Evolutionary conservation across 192 early-diverging fungal genomes (phyloP).

Genomic region (Chytriomyces hyalinus): DNA sequence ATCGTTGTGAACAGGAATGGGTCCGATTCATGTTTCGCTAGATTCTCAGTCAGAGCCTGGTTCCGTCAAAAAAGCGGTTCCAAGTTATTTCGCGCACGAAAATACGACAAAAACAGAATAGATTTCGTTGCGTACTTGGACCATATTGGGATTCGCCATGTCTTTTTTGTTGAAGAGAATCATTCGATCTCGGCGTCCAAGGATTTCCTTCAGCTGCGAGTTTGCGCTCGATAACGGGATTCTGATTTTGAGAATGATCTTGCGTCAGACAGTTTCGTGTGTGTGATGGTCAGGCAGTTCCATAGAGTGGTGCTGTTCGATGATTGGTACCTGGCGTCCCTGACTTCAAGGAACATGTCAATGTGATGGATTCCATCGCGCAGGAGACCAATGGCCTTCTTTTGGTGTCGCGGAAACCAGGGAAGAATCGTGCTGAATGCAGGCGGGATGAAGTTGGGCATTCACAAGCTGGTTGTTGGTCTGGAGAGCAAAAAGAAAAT

Average conservation of each 20-base stretch:
- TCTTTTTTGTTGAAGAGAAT: constrained; percentile 95
- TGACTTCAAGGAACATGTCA: constrained; percentile 90
- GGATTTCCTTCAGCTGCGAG: constrained; percentile 68
- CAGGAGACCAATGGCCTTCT: constrained; percentile 46
- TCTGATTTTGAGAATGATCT: background rate
- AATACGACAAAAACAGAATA: background rate
- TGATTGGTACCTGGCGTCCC: constrained; percentile 74
- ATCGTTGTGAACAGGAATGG: constrained; percentile 63
- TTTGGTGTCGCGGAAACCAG: constrained; percentile 61
- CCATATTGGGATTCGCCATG: constrained; percentile 70
- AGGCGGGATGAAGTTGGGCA: constrained; percentile 9
- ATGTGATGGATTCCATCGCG: constrained; percentile 54
- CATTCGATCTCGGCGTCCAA: constrained; percentile 69
- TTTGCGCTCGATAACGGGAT: constrained; percentile 90
- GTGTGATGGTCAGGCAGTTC: background rate
- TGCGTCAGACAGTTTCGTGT: background rate
- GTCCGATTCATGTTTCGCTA: constrained; percentile 56
- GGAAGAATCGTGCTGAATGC: constrained; percentile 19
- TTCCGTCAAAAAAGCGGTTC: background rate
- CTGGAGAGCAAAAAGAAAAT: constrained; percentile 5
- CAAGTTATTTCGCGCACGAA: background rate
- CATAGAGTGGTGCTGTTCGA: too few relatives aligned
- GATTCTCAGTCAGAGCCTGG: constrained; percentile 24
- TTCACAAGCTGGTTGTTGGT: background rate
- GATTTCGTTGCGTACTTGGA: constrained; percentile 28